A percentile compares a stretch with the other conserved stretches of the same genome.
These are phyloP conservation scores for Hyparrhenia diplandra DNA, from an alignment of 176 grass and related monocot genomes.

Conservation along the genomic window DNA sequence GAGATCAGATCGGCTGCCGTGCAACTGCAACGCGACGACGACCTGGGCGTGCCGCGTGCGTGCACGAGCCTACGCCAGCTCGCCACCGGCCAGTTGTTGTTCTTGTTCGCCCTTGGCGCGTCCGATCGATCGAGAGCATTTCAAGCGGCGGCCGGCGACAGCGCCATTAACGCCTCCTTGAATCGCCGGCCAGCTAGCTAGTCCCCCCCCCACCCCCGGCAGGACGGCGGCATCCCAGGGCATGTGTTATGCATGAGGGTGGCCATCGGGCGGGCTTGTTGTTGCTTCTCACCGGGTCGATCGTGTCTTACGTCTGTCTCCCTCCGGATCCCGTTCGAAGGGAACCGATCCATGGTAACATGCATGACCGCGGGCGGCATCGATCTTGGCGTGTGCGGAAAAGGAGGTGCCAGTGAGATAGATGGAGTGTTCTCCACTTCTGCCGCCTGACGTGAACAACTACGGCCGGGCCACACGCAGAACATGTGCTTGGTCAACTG, in stretches of 20 bases:
- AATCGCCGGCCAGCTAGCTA: not conserved
- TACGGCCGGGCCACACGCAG: too few species aligned
- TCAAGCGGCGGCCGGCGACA: not conserved
- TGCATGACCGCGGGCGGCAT: not conserved
- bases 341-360: not conserved
- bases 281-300: not conserved
- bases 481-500: not conserved
- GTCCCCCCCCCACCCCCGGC: not conserved
- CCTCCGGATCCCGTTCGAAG: not conserved
- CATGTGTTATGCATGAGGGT: not conserved
- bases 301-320: not conserved
- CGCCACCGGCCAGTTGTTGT: not conserved
- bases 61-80: too few species aligned
- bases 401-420: not conserved
- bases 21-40: too few species aligned
- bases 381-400: not conserved
- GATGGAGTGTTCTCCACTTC: not conserved
- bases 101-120: too few species aligned
- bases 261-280: too few species aligned
- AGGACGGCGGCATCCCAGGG: not conserved
- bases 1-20: too few species aligned
- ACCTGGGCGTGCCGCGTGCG: too few species aligned
- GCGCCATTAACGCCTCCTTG: conserved; percentile 15
- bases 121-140: not conserved
- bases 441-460: not conserved